A percentile compares a stretch with the other conserved stretches of the same genome.
phyloP scores from a whole-genome alignment of 345 rosid species.

The Moricandia arvensis region DNA sequence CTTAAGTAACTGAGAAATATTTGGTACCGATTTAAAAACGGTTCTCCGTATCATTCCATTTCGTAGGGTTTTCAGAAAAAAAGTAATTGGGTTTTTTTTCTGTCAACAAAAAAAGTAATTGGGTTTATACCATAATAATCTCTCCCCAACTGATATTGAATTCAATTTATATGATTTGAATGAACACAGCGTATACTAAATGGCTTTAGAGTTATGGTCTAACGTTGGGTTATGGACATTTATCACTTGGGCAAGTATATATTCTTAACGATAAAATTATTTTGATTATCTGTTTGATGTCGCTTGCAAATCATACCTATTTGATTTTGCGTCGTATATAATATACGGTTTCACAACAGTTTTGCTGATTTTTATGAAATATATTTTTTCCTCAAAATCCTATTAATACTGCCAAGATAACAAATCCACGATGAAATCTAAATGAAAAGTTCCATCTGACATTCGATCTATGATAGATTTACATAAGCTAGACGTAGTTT shows the following conservation, averaged over 20 bases:
- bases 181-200: not conserved
- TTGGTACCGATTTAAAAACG: too few relatives aligned
- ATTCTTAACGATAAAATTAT: not conserved
- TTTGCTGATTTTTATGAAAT: not conserved
- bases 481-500: not conserved
- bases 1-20: too few relatives aligned
- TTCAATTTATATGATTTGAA: not conserved
- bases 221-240: not conserved
- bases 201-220: not conserved
- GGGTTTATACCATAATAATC: not conserved
- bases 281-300: not conserved
- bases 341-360: not conserved
- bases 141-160: not conserved
- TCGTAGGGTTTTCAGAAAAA: not conserved
- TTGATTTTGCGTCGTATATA: not conserved
- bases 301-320: not conserved
- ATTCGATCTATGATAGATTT: conserved; percentile 25
- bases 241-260: not conserved
- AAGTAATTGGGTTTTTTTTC: too few relatives aligned
- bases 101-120: not conserved
- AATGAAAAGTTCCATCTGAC: conserved; percentile 12
- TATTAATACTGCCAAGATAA: conserved; percentile 12
- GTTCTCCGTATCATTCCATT: not conserved
- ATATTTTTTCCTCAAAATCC: not conserved
- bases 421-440: conserved; percentile 1